Conservation (phyloP, 371 early-diverging fungal species). For the Mortierella polycephala region DNA sequence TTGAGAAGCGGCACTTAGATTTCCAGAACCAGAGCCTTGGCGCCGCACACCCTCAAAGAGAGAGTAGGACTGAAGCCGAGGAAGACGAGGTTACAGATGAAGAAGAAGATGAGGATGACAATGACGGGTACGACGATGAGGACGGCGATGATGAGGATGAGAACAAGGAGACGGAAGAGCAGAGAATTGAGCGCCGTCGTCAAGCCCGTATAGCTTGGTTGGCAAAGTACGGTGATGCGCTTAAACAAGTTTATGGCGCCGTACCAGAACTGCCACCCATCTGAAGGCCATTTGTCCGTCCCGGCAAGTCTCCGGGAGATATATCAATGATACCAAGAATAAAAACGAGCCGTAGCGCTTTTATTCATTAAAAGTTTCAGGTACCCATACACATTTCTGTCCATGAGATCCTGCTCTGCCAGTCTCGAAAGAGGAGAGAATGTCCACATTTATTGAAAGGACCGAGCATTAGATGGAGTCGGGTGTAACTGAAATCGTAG, state of each 20-base stretch:
- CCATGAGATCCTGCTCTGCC: too few relatives aligned
- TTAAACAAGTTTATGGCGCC: conserved; percentile 49
- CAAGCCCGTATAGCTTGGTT: conserved; percentile 38
- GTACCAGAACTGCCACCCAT: conserved; percentile 39
- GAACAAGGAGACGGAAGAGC: conserved; percentile 28
- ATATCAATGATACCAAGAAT: background rate
- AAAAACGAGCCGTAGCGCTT: too few relatives aligned
- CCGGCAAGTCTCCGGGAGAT: too few relatives aligned
- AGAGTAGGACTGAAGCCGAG: background rate
- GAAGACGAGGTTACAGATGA: conserved; percentile 5
- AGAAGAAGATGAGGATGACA: conserved; percentile 14
- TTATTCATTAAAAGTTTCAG: too few relatives aligned
- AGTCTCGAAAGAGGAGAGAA: too few relatives aligned
- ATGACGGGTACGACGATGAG: conserved; percentile 19
- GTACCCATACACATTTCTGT: too few relatives aligned
- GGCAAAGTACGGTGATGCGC: conserved; percentile 49
- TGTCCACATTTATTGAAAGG: too few relatives aligned
- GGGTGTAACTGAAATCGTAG: too few relatives aligned
- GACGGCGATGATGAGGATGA: conserved; percentile 25
- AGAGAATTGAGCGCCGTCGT: conserved; percentile 37
- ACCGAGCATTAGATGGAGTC: too few relatives aligned
- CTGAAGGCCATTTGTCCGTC: background rate
- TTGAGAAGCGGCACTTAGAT: conserved; percentile 30
- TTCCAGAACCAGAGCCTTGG: conserved; percentile 11
- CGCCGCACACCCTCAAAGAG: background rate